phyloP scores from a whole-genome alignment of 2,329 filamentous ascomycete species.

The Aureobasidium musti region DNA sequence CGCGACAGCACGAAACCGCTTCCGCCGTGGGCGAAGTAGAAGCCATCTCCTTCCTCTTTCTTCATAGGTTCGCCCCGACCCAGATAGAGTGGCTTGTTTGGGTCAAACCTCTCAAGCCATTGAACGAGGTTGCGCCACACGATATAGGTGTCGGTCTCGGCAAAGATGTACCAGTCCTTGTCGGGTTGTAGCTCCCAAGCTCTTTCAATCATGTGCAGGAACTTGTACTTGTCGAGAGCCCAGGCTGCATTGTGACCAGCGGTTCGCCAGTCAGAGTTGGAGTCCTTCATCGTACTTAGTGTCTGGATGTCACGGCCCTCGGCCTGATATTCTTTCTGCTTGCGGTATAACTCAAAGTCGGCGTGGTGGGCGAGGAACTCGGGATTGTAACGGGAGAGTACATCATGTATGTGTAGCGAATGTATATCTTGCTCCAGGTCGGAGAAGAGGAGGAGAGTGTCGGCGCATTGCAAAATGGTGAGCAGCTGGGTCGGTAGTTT shows the following conservation, averaged over 20 bases:
- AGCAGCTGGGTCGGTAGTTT: slow-evolving; percentile 59
- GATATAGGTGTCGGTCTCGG: slow-evolving; percentile 54
- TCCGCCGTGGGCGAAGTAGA: slow-evolving; percentile 35
- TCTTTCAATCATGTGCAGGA: slow-evolving; percentile 54
- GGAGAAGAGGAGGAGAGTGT: slow-evolving; percentile 60
- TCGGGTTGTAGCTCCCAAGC: slow-evolving; percentile 50
- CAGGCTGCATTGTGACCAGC: slow-evolving; percentile 39
- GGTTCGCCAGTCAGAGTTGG: slow-evolving; percentile 30
- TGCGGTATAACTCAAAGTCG: slow-evolving; percentile 36
- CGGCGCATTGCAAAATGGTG: slow-evolving; percentile 58
- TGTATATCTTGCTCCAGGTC: slow-evolving; percentile 58
- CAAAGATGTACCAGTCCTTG: slow-evolving; percentile 55
- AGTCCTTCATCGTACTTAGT: slow-evolving; percentile 30
- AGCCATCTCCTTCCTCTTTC: slow-evolving; percentile 28
- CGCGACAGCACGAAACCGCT: slow-evolving; percentile 37
- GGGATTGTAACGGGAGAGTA: slow-evolving; percentile 47
- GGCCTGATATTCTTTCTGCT: slow-evolving; percentile 33
- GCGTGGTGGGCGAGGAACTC: slow-evolving; percentile 27
- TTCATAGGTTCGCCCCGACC: slow-evolving; percentile 36
- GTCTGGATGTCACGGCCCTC: slow-evolving; percentile 33
- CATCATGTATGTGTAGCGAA: slow-evolving; percentile 55
- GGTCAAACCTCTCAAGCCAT: slow-evolving; percentile 51
- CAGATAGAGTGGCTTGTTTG: slow-evolving; percentile 48
- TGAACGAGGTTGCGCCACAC: slow-evolving; percentile 48
- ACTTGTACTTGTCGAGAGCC: slow-evolving; percentile 56